These are phyloP conservation scores for Hypomyces perniciosus DNA, from an alignment of 2,329 filamentous ascomycete species.

Conservation along the genomic window DNA sequence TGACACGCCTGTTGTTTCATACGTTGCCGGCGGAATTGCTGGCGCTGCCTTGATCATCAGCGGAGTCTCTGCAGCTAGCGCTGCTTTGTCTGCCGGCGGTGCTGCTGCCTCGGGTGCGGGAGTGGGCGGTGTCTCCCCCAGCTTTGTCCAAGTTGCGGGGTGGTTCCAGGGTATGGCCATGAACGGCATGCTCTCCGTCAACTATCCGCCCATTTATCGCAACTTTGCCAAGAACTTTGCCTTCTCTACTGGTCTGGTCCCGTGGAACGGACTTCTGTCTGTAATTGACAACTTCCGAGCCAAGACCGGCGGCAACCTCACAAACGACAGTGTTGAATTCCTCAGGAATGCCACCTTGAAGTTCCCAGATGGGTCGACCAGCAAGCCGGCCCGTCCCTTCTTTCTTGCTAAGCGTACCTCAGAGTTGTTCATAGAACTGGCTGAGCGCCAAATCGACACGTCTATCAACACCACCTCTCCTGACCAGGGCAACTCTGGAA, in stretches of 20 bases:
- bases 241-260: slow-evolving; percentile 79
- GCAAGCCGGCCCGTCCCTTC: slow-evolving; percentile 33
- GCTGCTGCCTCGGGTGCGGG: slow-evolving; percentile 50
- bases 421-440: slow-evolving; percentile 40
- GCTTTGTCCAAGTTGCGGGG: slow-evolving; percentile 76
- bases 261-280: slow-evolving; percentile 73
- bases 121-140: slow-evolving; percentile 65
- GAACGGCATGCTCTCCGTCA: slow-evolving; percentile 92
- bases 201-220: slow-evolving; percentile 79
- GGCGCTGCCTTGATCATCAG: slow-evolving; percentile 74
- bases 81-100: slow-evolving; percentile 45
- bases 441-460: slow-evolving; percentile 46
- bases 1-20: slow-evolving; percentile 68
- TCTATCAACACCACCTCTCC: slow-evolving; percentile 34
- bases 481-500: slow-evolving; percentile 20
- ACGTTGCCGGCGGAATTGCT: slow-evolving; percentile 76
- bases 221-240: slow-evolving; percentile 91
- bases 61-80: slow-evolving; percentile 62
- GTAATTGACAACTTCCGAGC: slow-evolving; percentile 79
- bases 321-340: slow-evolving; percentile 66
- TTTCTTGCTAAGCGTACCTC: slow-evolving; percentile 51
- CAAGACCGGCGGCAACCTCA: slow-evolving; percentile 80
- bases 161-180: slow-evolving; percentile 93
- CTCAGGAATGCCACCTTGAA: slow-evolving; percentile 72
- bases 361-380: slow-evolving; percentile 55